Conservation (phyloP, 1,139 yeast species). For the Taphrina communis region DNA sequence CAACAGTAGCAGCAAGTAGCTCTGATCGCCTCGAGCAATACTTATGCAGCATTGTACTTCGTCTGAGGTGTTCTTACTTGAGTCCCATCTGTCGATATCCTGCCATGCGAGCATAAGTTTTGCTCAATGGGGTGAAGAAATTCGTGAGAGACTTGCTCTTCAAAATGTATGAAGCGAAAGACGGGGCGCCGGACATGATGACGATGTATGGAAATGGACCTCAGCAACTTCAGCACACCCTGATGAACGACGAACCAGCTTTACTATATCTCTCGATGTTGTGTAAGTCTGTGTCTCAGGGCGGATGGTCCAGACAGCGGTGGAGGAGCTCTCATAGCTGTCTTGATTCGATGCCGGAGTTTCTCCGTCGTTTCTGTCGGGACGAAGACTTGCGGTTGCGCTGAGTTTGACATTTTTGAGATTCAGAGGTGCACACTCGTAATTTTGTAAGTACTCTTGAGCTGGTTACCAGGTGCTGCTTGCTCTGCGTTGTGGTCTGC, state of each 20-base stretch:
- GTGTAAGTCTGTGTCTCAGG: neutral
- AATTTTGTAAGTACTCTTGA: neutral
- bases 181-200: slow-evolving; percentile 40
- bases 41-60: neutral
- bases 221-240: neutral
- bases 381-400: neutral
- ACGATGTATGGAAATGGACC: neutral
- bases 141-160: slow-evolving; percentile 40
- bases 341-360: neutral
- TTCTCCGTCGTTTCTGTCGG: neutral
- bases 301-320: neutral
- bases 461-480: too few species aligned
- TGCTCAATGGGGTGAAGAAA: slow-evolving; percentile 41
- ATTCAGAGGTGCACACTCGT: neutral
- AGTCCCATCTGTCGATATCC: slow-evolving; percentile 44
- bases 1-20: neutral
- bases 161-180: slow-evolving; percentile 39
- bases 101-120: slow-evolving; percentile 42
- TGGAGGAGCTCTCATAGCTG: neutral
- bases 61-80: slow-evolving; percentile 28
- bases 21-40: neutral
- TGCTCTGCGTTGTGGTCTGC: too few species aligned
- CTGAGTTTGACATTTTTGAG: neutral
- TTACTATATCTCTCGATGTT: too few species aligned
- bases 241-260: too few species aligned